Evolutionary conservation across 192 early-diverging fungal genomes (phyloP), one percentile per base, ranked within the genome.

Genomic region (Geranomyces michiganensis): DNA sequence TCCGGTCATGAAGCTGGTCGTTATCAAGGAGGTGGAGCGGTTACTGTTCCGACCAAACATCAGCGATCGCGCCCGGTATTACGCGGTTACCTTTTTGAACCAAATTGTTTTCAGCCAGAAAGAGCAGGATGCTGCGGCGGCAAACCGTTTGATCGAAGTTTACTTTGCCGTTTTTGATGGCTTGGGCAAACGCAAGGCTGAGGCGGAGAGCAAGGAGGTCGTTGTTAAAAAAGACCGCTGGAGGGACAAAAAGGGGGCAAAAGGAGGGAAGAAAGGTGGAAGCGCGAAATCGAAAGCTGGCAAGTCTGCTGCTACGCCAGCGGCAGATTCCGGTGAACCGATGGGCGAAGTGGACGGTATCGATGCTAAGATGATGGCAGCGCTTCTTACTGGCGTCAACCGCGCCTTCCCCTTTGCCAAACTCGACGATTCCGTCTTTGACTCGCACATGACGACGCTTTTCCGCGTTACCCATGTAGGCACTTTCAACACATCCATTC

Each of bases 131-230:
- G 73, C 77, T 7, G 85, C 84, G 29, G 85, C 89, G 13, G 95
- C 96, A 24, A 93, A 93, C 72, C 84, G 88, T 67, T 82, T 99
- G 62, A 85, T 97, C 26, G 92, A 92, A 30, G 73, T 97, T 13
- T 99, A 99, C 76, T 96, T 99, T 84, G 76, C 81, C 3, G 83
- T 97, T 44, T 99, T 99, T 82, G 88, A 93, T 75, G 83, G 81
- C 48, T 80, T 99, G 65, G 83, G 95, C 62, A 85, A 85, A 47
- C 48, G 70, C 63, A 60, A 74, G n/a, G 53, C 59, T 59, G 77
- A 78, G 33, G 75, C 62, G 2, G 86, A 85, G 43, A 87, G 85
- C 43, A 82, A 82, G 32, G 82, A 43, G 78, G 49, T 10, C 53
- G 75, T n/a, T 45, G 68, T 43, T 68, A 58, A 49, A 47, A 82